These are phyloP conservation scores for Dictyostelium firmibasis DNA, from an alignment of 78 protist species.

Conservation along the genomic window DNA sequence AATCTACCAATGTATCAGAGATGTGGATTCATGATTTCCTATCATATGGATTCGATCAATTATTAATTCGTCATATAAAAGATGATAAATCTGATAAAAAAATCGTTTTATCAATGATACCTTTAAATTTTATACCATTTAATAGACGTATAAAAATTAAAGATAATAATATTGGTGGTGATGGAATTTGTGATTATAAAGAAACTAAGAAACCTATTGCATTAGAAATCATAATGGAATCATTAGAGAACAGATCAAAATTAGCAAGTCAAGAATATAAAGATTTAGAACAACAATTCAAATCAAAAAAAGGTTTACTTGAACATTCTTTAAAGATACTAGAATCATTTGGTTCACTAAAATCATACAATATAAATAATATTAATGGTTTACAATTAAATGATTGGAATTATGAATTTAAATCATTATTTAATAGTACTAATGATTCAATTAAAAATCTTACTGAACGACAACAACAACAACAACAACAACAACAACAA, in stretches of 20 bases:
- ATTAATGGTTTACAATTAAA: background rate
- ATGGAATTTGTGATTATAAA: background rate
- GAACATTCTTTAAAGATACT: conserved; percentile 10
- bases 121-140: background rate
- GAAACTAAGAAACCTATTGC: background rate
- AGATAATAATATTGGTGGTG: background rate
- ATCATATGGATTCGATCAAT: conserved; percentile 23
- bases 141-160: background rate
- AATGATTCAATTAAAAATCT: background rate
- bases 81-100: background rate
- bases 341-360: conserved; percentile 29
- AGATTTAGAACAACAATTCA: background rate
- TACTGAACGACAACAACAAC: background rate
- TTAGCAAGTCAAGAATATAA: conserved; percentile 4
- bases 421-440: background rate
- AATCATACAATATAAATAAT: background rate
- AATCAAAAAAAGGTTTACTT: conserved; percentile 1
- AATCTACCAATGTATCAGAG: background rate
- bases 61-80: conserved; percentile 21
- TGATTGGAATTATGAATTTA: background rate
- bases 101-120: conserved; percentile 11
- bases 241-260: background rate
- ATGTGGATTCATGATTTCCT: conserved; percentile 33
- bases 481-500: background rate
- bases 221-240: background rate